Evolutionary conservation across 1,284 basidiomycete genomes (phyloP), one percentile per base, ranked within the genome.

Genomic region (Ceratobasidium sp.): DNA sequence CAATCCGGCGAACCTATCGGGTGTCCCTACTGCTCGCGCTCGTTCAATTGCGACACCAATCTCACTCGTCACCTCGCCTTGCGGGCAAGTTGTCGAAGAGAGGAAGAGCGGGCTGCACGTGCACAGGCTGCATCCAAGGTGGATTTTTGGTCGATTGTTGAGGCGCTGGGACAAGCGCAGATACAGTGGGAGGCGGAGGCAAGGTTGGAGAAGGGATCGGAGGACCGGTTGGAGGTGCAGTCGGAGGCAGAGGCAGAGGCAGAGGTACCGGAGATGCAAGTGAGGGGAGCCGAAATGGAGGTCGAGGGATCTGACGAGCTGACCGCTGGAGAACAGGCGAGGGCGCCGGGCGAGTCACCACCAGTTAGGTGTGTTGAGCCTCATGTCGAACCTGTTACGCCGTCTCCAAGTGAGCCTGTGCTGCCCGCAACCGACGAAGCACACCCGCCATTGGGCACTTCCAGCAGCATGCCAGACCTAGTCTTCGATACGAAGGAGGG

Each of bases 231-330:
- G 23, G 23, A 27, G 23, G 55, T 12, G 20, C 55, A 23, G 23
- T 27, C 27, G 18, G 57, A 59, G 57, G 27, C 27, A 27, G 57
- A 27, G 57, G 57, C 33, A 59, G 55, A 57, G n/a, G 55, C 55
- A 27, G 23, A 20, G 52, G 20, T 6, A 54, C 8, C 14, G 52
- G 54, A 55, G 54, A 20, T n/a, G 20, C n/a, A 55, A 20, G 54
- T 14, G 20, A 27, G 23, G 52, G 54, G 20, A 20, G 18, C 41
- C 10, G 41, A 55, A 55, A 30, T 55, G 20, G 54, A 10, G 20
- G 54, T 55, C 7, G 20, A 55, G 27, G 54, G 54, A n/a, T 27
- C 41, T 2, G 10, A 44, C 41, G 10, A 12, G 41, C 41, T 12
- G 41, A 44, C 41, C 41, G 10, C 10, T 12, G 10, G 41, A 44